A percentile compares a stretch with the other conserved stretches of the same genome.
Conservation (phyloP, 768 basidiomycete genomes). For the Fomitopsis serialis region DNA sequence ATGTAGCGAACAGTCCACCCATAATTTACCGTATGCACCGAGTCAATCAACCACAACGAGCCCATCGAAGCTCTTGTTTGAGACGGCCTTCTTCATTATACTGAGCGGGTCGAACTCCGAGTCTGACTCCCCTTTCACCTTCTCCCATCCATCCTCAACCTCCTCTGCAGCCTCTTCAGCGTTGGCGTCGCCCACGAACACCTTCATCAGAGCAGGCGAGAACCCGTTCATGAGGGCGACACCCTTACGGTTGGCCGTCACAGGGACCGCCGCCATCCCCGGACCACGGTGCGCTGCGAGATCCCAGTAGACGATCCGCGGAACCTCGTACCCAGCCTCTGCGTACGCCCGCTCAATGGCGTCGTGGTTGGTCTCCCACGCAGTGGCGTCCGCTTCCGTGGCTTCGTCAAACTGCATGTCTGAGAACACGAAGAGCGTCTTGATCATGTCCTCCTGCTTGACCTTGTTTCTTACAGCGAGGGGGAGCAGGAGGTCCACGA, state of each 20-base stretch:
- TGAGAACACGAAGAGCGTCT: constrained; percentile 68
- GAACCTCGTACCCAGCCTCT: constrained; percentile 64
- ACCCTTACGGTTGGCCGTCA: constrained; percentile 46
- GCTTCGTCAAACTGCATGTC: constrained; percentile 75
- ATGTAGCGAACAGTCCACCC: too few relatives aligned
- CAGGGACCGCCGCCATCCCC: constrained; percentile 35
- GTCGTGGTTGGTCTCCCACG: constrained; percentile 63
- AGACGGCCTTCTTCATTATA: constrained; percentile 36
- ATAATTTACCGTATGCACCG: too few relatives aligned
- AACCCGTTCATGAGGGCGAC: constrained; percentile 70
- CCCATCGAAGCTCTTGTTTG: constrained; percentile 46
- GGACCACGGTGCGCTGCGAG: constrained; percentile 25
- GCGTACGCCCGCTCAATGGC: constrained; percentile 47
- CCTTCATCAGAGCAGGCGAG: constrained; percentile 63
- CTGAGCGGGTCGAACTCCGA: constrained; percentile 30
- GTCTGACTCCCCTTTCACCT: constrained; percentile 22
- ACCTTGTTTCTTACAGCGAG: constrained; percentile 52
- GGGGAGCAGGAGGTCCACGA: constrained; percentile 56
- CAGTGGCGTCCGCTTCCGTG: neutral
- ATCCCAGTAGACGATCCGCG: constrained; percentile 74
- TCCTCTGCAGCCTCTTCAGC: constrained; percentile 27
- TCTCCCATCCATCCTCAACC: constrained; percentile 22
- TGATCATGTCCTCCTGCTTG: constrained; percentile 67
- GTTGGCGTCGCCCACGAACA: constrained; percentile 55
- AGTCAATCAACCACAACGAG: constrained; percentile 53